These are phyloP conservation scores for Eucalyptus regnans DNA, from an alignment of 345 rosid genomes.

Conservation along the genomic window DNA sequence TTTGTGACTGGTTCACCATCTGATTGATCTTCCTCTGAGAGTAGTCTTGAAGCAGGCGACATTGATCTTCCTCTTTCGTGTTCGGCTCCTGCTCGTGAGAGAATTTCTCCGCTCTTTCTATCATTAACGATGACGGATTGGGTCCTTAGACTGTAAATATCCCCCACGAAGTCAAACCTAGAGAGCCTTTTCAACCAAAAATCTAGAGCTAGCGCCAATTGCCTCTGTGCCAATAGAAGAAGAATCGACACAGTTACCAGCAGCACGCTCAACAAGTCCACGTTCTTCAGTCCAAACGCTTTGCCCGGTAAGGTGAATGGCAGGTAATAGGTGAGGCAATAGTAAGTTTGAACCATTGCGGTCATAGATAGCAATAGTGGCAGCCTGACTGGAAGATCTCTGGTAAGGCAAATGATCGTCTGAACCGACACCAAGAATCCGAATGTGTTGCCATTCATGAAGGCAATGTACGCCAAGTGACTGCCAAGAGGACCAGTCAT, in stretches of 20 bases:
- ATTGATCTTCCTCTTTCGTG: no score
- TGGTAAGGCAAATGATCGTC: no score
- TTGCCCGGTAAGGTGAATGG: background rate
- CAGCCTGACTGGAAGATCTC: no score
- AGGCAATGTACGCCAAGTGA: no score
- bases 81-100: no score
- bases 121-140: fast-evolving
- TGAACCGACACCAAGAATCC: no score
- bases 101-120: no score
- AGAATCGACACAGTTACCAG: fast-evolving
- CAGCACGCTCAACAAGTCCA: background rate
- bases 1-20: no score
- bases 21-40: no score
- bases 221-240: background rate
- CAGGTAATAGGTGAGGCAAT: background rate
- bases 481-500: no score
- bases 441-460: no score
- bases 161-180: fast-evolving
- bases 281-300: fast-evolving
- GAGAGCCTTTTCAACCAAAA: background rate
- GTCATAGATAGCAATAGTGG: background rate
- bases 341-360: background rate
- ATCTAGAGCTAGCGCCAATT: background rate
- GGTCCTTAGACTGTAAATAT: background rate
- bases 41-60: no score